Conservation (phyloP, 1,284 basidiomycete species). For the Athelia sp. region DNA sequence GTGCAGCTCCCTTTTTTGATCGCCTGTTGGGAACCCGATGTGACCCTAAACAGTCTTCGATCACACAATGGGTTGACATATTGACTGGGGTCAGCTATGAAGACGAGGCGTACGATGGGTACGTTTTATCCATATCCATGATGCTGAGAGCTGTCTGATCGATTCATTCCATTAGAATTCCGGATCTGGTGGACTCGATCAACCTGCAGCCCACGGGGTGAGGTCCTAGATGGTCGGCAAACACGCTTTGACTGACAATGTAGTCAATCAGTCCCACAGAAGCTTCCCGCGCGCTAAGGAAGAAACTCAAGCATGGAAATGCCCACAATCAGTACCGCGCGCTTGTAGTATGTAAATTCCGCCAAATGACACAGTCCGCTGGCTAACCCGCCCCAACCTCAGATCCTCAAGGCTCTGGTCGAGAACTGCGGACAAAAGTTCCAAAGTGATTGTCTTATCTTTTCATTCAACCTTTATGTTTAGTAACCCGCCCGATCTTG, state of each 20-base stretch:
- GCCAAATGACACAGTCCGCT: conserved; percentile 3
- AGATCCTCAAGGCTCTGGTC: conserved; percentile 89
- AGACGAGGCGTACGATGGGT: conserved; percentile 87
- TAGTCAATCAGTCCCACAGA: conserved; percentile 59
- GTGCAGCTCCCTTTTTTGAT: conserved; percentile 18
- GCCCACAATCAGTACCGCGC: conserved; percentile 90
- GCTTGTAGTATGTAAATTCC: conserved; percentile 64
- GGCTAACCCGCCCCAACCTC: conserved; percentile 6
- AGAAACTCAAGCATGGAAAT: conserved; percentile 96
- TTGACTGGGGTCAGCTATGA: conserved; percentile 68
- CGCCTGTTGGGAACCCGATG: neutral
- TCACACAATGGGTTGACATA: conserved; percentile 90
- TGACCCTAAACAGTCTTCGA: conserved; percentile 56
- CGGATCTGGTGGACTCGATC: conserved; percentile 90
- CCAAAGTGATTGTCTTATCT: conserved; percentile 38
- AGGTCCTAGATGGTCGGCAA: conserved; percentile 8
- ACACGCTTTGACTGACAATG: too few relatives aligned
- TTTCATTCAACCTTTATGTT: neutral
- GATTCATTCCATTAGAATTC: conserved; percentile 48
- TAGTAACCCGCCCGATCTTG: neutral
- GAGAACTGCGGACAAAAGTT: conserved; percentile 80
- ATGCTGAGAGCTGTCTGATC: conserved; percentile 4
- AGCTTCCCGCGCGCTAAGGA: conserved; percentile 86
- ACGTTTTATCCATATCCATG: conserved; percentile 13
- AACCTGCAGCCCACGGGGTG: conserved; percentile 76